Evolutionary conservation across 331 rosid genomes (phyloP).

Genomic region (Dryas integrifolia): DNA sequence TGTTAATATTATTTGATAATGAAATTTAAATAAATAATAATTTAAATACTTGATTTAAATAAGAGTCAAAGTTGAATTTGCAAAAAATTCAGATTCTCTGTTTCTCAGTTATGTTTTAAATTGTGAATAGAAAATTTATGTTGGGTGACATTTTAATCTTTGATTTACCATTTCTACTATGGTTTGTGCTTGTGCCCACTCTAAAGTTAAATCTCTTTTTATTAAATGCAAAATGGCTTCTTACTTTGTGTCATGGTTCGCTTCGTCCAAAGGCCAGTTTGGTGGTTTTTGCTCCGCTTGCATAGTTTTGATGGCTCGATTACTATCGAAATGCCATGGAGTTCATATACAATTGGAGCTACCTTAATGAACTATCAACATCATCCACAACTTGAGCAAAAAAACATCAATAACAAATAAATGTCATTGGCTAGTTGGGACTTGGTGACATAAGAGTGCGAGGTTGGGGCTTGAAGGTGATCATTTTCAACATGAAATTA

Average conservation of each 20-base stretch:
- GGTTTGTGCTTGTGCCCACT: not conserved
- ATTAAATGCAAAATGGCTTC: not conserved
- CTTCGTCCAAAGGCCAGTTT: not conserved
- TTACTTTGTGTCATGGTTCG: not conserved
- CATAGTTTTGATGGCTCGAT: too few species aligned
- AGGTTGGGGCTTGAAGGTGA: not conserved
- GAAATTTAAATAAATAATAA: too few species aligned
- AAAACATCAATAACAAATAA: not conserved
- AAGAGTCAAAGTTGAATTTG: too few species aligned
- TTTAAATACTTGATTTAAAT: too few species aligned
- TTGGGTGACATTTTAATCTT: not conserved
- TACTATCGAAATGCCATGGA: too few species aligned
- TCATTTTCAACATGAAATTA: not conserved
- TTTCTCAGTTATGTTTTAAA: not conserved
- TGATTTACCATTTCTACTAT: not conserved
- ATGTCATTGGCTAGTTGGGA: not conserved
- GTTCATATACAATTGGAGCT: not conserved
- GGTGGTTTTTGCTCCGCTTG: not conserved
- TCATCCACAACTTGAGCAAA: not conserved
- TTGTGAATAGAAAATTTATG: not conserved
- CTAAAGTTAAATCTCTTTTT: not conserved
- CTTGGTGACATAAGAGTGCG: not conserved
- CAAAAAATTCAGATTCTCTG: too few species aligned
- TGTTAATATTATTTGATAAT: too few species aligned
- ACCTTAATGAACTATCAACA: constrained; percentile 7